Base-by-base conservation (phyloP, 176 grass and related monocot genomes). In the Pharus latifolius region DNA sequence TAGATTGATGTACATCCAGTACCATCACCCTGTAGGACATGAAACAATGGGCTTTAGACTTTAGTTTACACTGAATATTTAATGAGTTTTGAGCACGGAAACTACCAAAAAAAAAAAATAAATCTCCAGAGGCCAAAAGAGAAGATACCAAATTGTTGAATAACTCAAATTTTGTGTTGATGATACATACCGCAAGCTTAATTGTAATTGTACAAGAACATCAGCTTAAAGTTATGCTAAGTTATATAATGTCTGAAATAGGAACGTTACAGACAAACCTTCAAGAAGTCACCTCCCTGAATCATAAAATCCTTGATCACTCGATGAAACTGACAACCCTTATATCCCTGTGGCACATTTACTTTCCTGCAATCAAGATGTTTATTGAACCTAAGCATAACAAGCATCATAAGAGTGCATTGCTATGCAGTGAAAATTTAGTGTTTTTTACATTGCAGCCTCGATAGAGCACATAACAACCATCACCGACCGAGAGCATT, bases 241-340 rank as follows among this genome's bases (percentile, higher is more conserved):
- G 37, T 47, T 29, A 72, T 19, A 33, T 34, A 46, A 14, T 67
- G 54, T 16, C 7, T 17, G 6, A 73, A 74, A 55, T 5, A 38
- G 66, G 7, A 40, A 10, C 30, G 44, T 59, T 26, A 30, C 40
- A 87, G 52, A 82, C 63, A 37, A 57, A 98, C 95, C 89, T 98
- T 98, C 57, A 98, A n/a, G 78, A 86, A 98, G 69, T 98, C 95
- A 81, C 95, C 90, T 26, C 84, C 75, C 83, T 98, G 95, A 81
- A 98, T 87, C 90, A 99, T 99, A 72, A 99, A 99, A 84, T 94
- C 95, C 80, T 98, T 98, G 37, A 98, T 98, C 69, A 98, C 90
- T 72, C 95, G 76, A 77, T 98, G 95, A 64, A 99, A 99, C 59
- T 99, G 90, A 43, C 84, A 91, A 54, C 87, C 84, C 25, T 99